Evolutionary conservation across 2,329 filamentous ascomycete genomes (phyloP).

Genomic region (Orbilia ellipsospora): DNA sequence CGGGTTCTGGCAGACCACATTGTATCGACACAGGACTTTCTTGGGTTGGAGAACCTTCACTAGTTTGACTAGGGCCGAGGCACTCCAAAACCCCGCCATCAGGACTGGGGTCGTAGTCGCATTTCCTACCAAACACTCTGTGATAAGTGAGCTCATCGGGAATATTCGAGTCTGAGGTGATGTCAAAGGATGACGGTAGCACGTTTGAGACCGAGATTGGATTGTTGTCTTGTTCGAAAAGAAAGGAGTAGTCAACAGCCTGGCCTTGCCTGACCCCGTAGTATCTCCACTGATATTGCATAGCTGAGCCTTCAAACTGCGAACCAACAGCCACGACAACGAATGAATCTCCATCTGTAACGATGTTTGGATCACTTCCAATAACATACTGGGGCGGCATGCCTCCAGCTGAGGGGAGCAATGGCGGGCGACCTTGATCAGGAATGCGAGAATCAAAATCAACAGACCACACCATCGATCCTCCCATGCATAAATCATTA

Average conservation of each 20-base stretch:
- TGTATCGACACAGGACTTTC: conserved; percentile 5
- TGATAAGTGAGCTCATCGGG: background rate
- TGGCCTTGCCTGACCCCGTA: conserved; percentile 24
- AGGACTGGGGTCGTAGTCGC: conserved; percentile 8
- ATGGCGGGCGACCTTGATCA: conserved; percentile 2
- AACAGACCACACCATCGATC: conserved; percentile 59
- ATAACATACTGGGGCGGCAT: background rate
- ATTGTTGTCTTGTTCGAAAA: conserved; percentile 29
- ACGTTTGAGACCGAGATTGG: conserved; percentile 16
- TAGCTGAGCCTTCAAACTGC: background rate
- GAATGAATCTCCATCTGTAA: conserved; percentile 21
- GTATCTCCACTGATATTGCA: conserved; percentile 28
- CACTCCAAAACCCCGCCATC: too few relatives aligned
- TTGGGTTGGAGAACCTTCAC: too few relatives aligned
- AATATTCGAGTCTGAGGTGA: background rate
- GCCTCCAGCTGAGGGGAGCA: background rate
- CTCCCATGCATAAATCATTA: conserved; percentile 59
- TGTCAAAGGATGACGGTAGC: conserved; percentile 19
- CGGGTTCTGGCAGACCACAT: background rate
- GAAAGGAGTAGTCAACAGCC: conserved; percentile 16
- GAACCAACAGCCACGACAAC: conserved; percentile 16
- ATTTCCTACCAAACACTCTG: conserved; percentile 24
- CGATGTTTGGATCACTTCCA: conserved; percentile 9
- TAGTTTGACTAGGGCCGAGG: too few relatives aligned
- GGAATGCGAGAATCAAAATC: conserved; percentile 59